Evolutionary conservation across 805 yeast species (phyloP).

Genomic region (Kluyveromyces lactis): DNA sequence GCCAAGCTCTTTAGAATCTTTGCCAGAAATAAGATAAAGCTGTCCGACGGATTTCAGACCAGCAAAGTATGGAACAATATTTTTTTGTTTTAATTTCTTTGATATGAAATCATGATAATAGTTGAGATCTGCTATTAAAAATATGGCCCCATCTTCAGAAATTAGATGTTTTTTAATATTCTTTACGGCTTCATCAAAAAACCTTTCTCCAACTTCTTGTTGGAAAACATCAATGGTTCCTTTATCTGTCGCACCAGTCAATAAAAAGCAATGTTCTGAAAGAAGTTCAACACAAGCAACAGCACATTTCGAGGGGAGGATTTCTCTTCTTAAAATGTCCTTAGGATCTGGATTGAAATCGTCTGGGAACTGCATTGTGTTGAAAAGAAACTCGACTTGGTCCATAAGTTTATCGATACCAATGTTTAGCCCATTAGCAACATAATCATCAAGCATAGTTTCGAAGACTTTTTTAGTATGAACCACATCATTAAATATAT

Average conservation of each 20-base stretch:
- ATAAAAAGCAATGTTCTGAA: conserved; percentile 59
- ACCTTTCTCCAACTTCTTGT: conserved; percentile 86
- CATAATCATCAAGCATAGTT: conserved; percentile 71
- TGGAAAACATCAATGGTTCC: conserved; percentile 86
- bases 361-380: conserved; percentile 45
- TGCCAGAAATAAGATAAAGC: conserved; percentile 56
- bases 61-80: conserved; percentile 66
- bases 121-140: conserved; percentile 74
- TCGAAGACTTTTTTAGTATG: conserved; percentile 79
- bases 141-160: conserved; percentile 75
- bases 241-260: conserved; percentile 79
- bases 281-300: conserved; percentile 51
- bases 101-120: conserved; percentile 66
- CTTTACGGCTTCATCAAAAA: conserved; percentile 68
- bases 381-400: conserved; percentile 60
- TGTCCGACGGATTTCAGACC: conserved; percentile 82
- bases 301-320: conserved; percentile 60
- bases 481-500: conserved; percentile 69
- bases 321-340: conserved; percentile 13
- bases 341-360: conserved; percentile 49
- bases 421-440: conserved; percentile 87
- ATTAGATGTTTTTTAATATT: conserved; percentile 65
- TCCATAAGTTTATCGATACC: conserved; percentile 84
- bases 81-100: conserved; percentile 47
- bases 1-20: conserved; percentile 77